Evolutionary conservation across 2,329 filamentous ascomycete genomes (phyloP).

Genomic region (Aureobasidium sp.): DNA sequence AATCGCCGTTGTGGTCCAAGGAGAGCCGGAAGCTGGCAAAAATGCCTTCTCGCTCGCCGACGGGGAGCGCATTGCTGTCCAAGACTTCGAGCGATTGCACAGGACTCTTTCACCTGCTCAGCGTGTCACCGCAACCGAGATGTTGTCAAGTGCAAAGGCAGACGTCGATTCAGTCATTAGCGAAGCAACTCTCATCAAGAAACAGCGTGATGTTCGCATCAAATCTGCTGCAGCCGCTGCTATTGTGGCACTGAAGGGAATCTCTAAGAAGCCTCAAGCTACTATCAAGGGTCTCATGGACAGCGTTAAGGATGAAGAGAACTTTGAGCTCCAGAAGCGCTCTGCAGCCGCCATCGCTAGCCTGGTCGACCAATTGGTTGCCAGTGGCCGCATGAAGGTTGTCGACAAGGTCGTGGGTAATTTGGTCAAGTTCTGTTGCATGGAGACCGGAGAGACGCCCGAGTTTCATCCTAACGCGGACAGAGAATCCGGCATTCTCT

Average conservation of each 20-base stretch:
- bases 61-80: constrained; percentile 76
- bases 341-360: constrained; percentile 77
- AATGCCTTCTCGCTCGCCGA: constrained; percentile 83
- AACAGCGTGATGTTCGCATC: constrained; percentile 75
- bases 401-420: constrained; percentile 96
- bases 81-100: constrained; percentile 82
- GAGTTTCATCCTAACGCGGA: constrained; percentile 79
- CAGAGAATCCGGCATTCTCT: constrained; percentile 75
- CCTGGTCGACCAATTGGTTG: constrained; percentile 79
- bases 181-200: constrained; percentile 71
- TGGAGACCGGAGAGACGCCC: constrained; percentile 94
- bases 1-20: constrained; percentile 86
- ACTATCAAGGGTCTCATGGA: constrained; percentile 98
- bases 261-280: constrained; percentile 87
- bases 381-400: constrained; percentile 68
- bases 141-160: constrained; percentile 67
- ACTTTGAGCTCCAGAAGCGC: constrained; percentile 74
- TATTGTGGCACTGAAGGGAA: constrained; percentile 72
- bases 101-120: constrained; percentile 84
- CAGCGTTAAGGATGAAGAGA: constrained; percentile 92
- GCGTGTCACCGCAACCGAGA: constrained; percentile 70
- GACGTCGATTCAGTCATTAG: constrained; percentile 64
- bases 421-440: constrained; percentile 92
- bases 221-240: constrained; percentile 80
- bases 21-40: constrained; percentile 82